Base-by-base conservation (phyloP, 306 rosid genomes). In the Cicer pinnatifidum region DNA sequence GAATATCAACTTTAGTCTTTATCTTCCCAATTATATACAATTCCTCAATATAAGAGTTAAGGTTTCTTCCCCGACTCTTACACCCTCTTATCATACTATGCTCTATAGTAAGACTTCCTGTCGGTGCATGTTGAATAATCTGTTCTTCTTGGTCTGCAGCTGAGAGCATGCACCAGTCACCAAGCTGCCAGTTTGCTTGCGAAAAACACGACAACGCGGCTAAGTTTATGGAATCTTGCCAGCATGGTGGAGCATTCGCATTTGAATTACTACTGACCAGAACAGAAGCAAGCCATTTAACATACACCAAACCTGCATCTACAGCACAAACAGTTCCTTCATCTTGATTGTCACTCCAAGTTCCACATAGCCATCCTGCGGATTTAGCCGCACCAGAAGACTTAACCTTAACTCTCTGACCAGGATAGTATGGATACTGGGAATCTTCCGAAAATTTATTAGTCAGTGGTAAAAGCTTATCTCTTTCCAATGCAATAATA, bases 401-500 rank as follows among this genome's bases (percentile, higher is more conserved):
- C 73, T 79, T 80, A 70, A 88, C 84, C 83, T 80, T 74, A 48
- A 95, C 96, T 85, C 96, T 91, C 82, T 87, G 99, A 63, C 97
- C 99, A 6, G 96, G 97, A 82, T 90, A 95, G 73, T 90, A 95
- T 53, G 97, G 93, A 78, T 71, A 91, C 86, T 86, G 96, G 6
- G 85, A 82, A 75, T 95, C 97, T 77, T 91, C 97, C 16, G 84
- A 75, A 56, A 86, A 67, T 78, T 88, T 85, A 67, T 69, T 72
- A 72, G 88, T 84, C 72, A 88, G 33, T 7, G 99, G 96, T 47
- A 82, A 39, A 72, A 95, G 64, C 79, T 80, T 95, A 20, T 86
- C 93, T 76, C 68, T 89, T 74, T 91, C 93, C 65, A 66, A 81
- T 33, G 88, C 84, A 69, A 75, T 81, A 70, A 91, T 83, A 78